A percentile compares a stretch with the other conserved stretches of the same genome.
phyloP scores from a whole-genome alignment of 208 protist genomes.

The Novymonas esmeraldas region DNA sequence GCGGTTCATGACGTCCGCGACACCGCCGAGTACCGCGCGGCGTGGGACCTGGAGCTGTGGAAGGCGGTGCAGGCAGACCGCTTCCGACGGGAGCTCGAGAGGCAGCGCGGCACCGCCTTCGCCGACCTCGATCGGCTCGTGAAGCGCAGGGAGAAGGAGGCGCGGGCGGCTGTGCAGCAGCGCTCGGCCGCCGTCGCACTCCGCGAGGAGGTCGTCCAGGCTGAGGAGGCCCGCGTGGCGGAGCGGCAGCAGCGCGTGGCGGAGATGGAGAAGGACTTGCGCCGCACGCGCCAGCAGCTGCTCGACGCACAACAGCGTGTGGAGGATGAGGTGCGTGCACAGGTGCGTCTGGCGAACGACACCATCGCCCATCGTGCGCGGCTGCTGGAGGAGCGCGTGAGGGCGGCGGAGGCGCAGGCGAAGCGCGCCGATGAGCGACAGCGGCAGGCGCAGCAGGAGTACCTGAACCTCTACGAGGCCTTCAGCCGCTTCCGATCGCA shows the following conservation, averaged over 20 bases:
- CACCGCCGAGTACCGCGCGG: slow-evolving; percentile 83
- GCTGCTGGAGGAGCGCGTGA: slow-evolving; percentile 57
- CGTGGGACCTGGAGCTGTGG: slow-evolving; percentile 91
- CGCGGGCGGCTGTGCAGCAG: slow-evolving; percentile 20
- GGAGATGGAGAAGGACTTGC: slow-evolving; percentile 65
- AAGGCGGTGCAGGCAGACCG: slow-evolving; percentile 75
- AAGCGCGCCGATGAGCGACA: slow-evolving; percentile 71
- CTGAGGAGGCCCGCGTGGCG: slow-evolving; percentile 39
- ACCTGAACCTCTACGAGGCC: slow-evolving; percentile 68
- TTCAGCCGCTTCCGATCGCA: slow-evolving; percentile 67
- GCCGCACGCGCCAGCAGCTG: slow-evolving; percentile 60
- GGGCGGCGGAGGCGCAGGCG: slow-evolving; percentile 60
- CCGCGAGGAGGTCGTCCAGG: slow-evolving; percentile 31
- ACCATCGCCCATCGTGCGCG: slow-evolving; percentile 53
- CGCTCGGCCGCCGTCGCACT: slow-evolving; percentile 27
- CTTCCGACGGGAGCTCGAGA: slow-evolving; percentile 65
- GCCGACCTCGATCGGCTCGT: slow-evolving; percentile 39
- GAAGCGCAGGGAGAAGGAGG: slow-evolving; percentile 42
- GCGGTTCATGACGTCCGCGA: slow-evolving; percentile 46
- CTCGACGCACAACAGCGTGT: slow-evolving; percentile 68
- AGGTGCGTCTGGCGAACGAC: slow-evolving; percentile 79
- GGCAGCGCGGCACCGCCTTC: slow-evolving; percentile 43
- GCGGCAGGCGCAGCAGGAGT: slow-evolving; percentile 66
- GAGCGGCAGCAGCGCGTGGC: slow-evolving; percentile 42
- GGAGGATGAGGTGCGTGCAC: slow-evolving; percentile 70